Evolutionary conservation across 208 protist species (phyloP), one percentile per base, ranked within the genome.

Genomic region (Trypanosoma caninum): DNA sequence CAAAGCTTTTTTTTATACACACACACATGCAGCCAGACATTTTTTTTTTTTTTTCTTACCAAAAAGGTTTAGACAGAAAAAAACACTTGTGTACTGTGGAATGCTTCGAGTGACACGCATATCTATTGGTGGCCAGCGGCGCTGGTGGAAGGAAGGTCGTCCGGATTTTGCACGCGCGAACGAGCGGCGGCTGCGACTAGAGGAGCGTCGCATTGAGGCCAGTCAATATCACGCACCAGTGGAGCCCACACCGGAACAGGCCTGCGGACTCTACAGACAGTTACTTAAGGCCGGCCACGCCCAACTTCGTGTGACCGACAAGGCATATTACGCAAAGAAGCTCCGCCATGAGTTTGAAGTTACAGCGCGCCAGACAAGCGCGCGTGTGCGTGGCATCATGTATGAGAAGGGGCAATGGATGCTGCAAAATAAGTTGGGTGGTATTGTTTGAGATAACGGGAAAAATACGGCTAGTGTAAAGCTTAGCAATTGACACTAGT

Each of bases 321-420:
- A 86, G 47, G 76, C 64, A 3, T 91, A 78, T 50, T 96, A 82
- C 33, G 59, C 69, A 6, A 67, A 64, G 30, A 90, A 89, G 72
- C 68, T 96, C 45, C 78, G 87, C 3, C 72, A 78, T 22, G 89
- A 96, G 74, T 91, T 94, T 67, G 83, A 93, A 65, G 85, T 96
- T 41, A 96, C 86, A 1, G 76, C 89, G 18, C 72, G 84, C 31
- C 84, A 89, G 58, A 94, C 89, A 2, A 93, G 87, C 67, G 80
- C 80, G 11, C 67, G 89, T 4, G 89, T 96, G 63, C 79, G 89
- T 2, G 89, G 89, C 9, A 87, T 94, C 37, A 96, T 96, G 89
- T 96, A 78, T 56, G 89, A 96, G 71, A 88, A 88, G 66, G 89
- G 89, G 0, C 66, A 79, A 2, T 93, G 86, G 85, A 79, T 94